Evolutionary conservation across 2,329 filamentous ascomycete genomes (phyloP).

Genomic region (Claviceps sp.): DNA sequence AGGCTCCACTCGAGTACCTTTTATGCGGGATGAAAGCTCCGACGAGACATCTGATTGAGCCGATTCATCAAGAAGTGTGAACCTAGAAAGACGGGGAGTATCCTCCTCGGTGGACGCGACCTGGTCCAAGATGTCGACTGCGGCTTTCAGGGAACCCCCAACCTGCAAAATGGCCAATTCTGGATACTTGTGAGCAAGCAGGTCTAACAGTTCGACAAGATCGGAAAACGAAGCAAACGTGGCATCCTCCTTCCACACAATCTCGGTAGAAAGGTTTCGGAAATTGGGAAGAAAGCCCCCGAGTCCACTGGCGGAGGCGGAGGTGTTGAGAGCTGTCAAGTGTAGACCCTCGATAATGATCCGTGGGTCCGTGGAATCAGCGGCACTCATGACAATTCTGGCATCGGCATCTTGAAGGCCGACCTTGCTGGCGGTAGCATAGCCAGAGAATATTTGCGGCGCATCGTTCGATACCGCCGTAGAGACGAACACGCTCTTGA

Average conservation of each 20-base stretch:
- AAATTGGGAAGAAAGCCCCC: constrained; percentile 33
- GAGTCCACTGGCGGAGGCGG: constrained; percentile 11
- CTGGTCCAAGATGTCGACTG: constrained; percentile 13
- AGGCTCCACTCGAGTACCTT: constrained; percentile 7
- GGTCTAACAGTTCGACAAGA: constrained; percentile 15
- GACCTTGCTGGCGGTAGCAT: constrained; percentile 22
- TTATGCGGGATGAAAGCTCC: constrained; percentile 4
- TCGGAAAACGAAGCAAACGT: constrained; percentile 11
- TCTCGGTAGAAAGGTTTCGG: constrained; percentile 33
- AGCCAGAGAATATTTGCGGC: constrained; percentile 26
- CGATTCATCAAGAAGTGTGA: constrained; percentile 16
- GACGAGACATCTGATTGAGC: constrained; percentile 1
- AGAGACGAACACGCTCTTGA: constrained; percentile 33
- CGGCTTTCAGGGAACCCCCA: constrained; percentile 14
- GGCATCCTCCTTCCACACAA: constrained; percentile 32
- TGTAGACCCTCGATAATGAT: constrained; percentile 32
- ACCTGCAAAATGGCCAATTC: constrained; percentile 25
- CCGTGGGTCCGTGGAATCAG: constrained; percentile 17
- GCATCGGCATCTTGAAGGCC: constrained; percentile 27
- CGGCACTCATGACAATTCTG: constrained; percentile 29
- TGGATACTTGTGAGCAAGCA: constrained; percentile 27
- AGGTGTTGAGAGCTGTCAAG: constrained; percentile 23
- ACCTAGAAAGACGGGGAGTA: constrained; percentile 21
- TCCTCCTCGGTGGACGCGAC: constrained; percentile 11
- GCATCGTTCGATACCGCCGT: constrained; percentile 19